These are phyloP conservation scores for Salix suchowensis DNA, from an alignment of 345 rosid genomes.

Conservation along the genomic window DNA sequence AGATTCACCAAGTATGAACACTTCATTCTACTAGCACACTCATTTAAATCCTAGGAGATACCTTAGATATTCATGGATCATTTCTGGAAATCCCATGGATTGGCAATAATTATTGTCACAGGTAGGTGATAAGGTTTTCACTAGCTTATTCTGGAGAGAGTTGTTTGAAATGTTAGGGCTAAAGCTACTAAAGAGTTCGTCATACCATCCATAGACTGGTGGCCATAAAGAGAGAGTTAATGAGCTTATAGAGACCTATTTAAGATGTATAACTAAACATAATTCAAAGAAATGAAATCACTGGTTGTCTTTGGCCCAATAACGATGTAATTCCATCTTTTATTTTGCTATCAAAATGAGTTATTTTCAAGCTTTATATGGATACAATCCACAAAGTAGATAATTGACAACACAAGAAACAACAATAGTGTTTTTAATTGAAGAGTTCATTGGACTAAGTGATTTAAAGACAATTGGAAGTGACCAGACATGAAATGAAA, in stretches of 20 bases:
- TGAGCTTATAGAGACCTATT: background rate
- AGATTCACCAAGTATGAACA: background rate
- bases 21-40: background rate
- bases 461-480: background rate
- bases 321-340: background rate
- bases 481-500: background rate
- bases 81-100: background rate
- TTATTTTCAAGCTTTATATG: background rate
- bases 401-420: too few species aligned
- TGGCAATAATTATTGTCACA: background rate
- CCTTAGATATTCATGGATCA: background rate
- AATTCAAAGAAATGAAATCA: background rate
- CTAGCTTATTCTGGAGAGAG: background rate
- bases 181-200: background rate
- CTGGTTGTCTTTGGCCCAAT: background rate
- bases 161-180: background rate
- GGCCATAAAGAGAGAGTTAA: background rate
- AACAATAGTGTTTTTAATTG: background rate
- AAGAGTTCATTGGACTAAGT: background rate
- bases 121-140: background rate
- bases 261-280: background rate
- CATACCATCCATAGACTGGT: background rate
- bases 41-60: background rate
- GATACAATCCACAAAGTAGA: too few species aligned
- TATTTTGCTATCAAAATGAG: background rate